Base-by-base conservation (phyloP, 2,329 filamentous ascomycete genomes). In the Fusarium sp. region DNA sequence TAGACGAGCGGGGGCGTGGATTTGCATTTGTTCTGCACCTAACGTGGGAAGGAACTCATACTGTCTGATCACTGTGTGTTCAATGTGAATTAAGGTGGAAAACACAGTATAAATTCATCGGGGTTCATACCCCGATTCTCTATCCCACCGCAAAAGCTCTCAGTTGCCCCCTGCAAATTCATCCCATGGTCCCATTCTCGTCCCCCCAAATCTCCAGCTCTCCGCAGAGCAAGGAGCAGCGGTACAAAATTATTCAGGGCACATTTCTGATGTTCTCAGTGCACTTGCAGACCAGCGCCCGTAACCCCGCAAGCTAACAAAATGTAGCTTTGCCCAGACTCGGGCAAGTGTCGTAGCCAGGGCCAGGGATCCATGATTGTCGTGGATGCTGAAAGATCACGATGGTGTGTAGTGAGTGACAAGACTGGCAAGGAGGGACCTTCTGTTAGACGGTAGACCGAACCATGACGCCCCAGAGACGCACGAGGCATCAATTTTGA, bases 381-480 rank as follows among this genome's bases (percentile, higher is more conserved):
- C 67, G 60, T 75, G 75, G 60, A 58, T 60, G 60, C 59, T 50
- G 60, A 71, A 69, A 77, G 76, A 73, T 78, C 76, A 78, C 76
- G 76, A 78, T 78, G 76, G 73, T 78, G 64, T 74, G 70, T 73
- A 72, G 72, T 72, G 67, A 77, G 71, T 60, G 60, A 52, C 49
- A 43, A 64, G 53, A 53, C 37, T 59, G 43, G 63, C 38, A 47
- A 37, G 54, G 54, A 63, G 66, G 71, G 71, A 43, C 71, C 43
- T 74, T 74, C 35, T 73, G 67, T 56, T 73, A 56, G 71, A 60
- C 69, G 65, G 71, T 70, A 66, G 66, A 77, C 76, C 73, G 72
- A 78, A 77, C 76, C 76, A 78, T 78, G 76, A 77, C 76, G 73
- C 76, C 76, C 76, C 75, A 43, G 64, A 47, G 44, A 68, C 59